These are phyloP conservation scores for Hericium rajendrae DNA, from an alignment of 768 basidiomycete species.

Conservation along the genomic window DNA sequence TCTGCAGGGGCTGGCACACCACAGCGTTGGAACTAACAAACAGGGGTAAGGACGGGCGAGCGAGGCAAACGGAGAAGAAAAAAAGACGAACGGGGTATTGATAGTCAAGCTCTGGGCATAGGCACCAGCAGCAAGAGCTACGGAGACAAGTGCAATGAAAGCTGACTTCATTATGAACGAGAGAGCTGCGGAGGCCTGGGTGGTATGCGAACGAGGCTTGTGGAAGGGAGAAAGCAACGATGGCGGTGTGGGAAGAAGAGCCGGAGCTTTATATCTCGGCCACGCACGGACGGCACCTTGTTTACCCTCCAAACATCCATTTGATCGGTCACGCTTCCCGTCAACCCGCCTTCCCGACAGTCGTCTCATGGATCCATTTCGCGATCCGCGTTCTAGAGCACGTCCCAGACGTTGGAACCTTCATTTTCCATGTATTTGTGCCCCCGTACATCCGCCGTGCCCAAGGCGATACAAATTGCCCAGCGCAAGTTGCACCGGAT, in stretches of 20 bases:
- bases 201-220: constrained; percentile 20
- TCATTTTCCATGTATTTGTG: no score
- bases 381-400: no score
- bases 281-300: constrained; percentile 3
- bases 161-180: constrained; percentile 38
- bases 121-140: constrained; percentile 31
- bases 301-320: neutral
- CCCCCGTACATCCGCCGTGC: no score
- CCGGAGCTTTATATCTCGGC: constrained; percentile 3
- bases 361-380: no score
- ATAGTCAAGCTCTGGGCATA: constrained; percentile 40
- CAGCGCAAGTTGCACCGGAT: no score
- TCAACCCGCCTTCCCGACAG: neutral
- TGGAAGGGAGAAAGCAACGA: constrained; percentile 16
- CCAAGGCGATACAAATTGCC: no score
- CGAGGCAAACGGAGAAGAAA: neutral
- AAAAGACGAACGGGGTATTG: constrained; percentile 61
- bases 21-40: constrained; percentile 33
- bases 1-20: constrained; percentile 46
- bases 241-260: constrained; percentile 13
- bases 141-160: constrained; percentile 27
- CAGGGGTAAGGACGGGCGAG: neutral
- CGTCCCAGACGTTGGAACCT: no score
- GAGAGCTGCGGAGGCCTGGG: constrained; percentile 6
- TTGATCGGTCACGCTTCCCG: constrained; percentile 2